Evolutionary conservation across 164 flowering plant species (phyloP), one percentile per base, ranked within the genome.

Genomic region (Piper betle): DNA sequence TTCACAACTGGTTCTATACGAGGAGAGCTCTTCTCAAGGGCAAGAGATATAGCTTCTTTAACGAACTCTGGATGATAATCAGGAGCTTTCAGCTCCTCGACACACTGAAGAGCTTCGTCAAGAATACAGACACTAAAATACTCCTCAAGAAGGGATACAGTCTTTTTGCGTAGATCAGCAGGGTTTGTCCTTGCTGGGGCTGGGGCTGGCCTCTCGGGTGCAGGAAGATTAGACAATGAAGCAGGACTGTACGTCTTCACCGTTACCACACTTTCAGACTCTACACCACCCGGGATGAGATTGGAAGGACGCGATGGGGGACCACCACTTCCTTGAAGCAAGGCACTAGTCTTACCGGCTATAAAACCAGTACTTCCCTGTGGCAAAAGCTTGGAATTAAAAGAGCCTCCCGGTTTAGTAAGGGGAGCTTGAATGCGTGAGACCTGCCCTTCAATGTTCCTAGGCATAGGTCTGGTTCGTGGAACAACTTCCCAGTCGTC

Each of bases 401-500:
- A 12, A 4, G 86, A 57, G 12, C 81, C 39, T 4, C 81, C 39
- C 4, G 84, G 56, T 67, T 77, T 87, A 54, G 70, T 73, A 17
- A 74, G 17, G 4, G 88, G 82, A n/a, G 82, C 67, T 53, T 74
- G 84, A 52, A 62, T 62, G 55, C 84, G 89, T 9, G 75, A 82
- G 18, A n/a, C 37, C 69, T 61, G 55, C 48, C 59, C 73, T 64
- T 81, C 84, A 39, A 77, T 25, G 33, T 25, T 86, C 72, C 73
- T 81, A 0, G 83, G 73, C 82, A 79, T 79, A 20, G 94, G 74
- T 5, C 93, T 76, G 40, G 64, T 69, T 65, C 93, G 75, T 0
- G 81, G 86, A 18, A 88, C 77, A 19, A 88, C 77, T 75, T 91
- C 97, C 99, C 99, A 94, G 55, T 85, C 85, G 63, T 91, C 91